Evolutionary conservation across 1,284 basidiomycete species (phyloP).

Genomic region (Ustilago tritici): DNA sequence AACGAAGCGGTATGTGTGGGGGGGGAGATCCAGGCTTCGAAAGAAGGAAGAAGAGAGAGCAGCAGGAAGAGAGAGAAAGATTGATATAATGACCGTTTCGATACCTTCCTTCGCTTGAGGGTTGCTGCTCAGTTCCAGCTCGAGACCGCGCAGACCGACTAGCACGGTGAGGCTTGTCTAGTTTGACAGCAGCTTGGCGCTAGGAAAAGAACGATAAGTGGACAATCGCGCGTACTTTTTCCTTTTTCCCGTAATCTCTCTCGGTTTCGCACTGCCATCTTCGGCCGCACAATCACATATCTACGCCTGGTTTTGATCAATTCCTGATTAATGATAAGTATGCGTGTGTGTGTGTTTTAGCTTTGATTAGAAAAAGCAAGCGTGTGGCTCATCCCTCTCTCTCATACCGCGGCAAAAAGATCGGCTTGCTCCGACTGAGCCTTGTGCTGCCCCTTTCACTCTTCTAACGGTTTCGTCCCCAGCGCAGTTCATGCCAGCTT

Average conservation of each 20-base stretch:
- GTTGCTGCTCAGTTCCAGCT: slow-evolving; percentile 4
- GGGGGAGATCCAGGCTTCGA: background rate
- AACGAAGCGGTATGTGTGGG: slow-evolving; percentile 15
- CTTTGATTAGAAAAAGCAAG: slow-evolving; percentile 7
- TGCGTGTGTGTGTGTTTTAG: background rate
- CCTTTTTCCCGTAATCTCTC: slow-evolving; percentile 31
- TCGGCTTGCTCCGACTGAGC: slow-evolving; percentile 8
- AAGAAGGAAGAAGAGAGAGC: background rate
- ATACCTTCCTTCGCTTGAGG: background rate
- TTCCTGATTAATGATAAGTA: background rate
- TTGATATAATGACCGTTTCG: background rate
- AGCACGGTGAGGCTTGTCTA: slow-evolving; percentile 22
- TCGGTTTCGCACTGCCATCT: slow-evolving; percentile 14
- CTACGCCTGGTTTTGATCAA: background rate
- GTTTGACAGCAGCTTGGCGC: slow-evolving; percentile 6
- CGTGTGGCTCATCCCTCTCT: slow-evolving; percentile 3
- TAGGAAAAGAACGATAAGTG: slow-evolving; percentile 16
- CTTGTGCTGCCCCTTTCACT: background rate
- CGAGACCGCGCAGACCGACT: slow-evolving; percentile 17
- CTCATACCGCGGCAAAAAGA: background rate
- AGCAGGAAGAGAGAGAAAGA: background rate
- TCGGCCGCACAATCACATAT: slow-evolving; percentile 15
- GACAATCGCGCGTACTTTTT: slow-evolving; percentile 13
- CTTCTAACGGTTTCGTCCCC: background rate
- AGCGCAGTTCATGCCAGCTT: background rate